phyloP scores from a whole-genome alignment of 78 protist species.

The Dictyostelium firmibasis region DNA sequence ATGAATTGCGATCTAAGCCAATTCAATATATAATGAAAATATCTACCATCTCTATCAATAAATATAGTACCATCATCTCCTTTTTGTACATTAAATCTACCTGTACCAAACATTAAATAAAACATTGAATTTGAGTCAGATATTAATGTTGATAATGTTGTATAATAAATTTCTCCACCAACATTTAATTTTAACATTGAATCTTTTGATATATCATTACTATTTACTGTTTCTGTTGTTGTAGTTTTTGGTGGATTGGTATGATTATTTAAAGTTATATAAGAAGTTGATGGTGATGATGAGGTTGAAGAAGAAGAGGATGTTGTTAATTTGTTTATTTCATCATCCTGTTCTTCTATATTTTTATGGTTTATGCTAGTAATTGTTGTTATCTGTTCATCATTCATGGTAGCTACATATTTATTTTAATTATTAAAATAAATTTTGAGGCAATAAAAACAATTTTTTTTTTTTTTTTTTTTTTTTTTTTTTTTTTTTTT shows the following conservation, averaged over 20 bases:
- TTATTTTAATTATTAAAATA: neutral
- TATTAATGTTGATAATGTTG: conserved; percentile 34
- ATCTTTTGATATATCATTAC: neutral
- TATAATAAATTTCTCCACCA: conserved; percentile 48
- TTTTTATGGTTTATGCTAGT: neutral
- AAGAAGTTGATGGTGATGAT: neutral
- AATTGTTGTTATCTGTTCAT: neutral
- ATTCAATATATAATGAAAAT: conserved; percentile 59
- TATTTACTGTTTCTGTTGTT: neutral
- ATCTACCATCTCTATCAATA: conserved; percentile 72
- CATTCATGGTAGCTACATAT: neutral
- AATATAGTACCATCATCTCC: conserved; percentile 55
- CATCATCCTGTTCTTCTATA: neutral
- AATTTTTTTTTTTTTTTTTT: too few species aligned
- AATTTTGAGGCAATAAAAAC: neutral
- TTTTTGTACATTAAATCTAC: conserved; percentile 48
- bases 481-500: too few species aligned
- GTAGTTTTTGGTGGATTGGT: neutral
- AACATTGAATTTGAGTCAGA: conserved; percentile 69
- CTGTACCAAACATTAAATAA: conserved; percentile 55
- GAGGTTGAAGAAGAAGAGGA: neutral
- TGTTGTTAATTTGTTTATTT: neutral
- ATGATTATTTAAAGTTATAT: neutral
- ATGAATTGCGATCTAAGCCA: conserved; percentile 36
- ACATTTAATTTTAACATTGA: conserved; percentile 45